These are phyloP conservation scores for Colletotrichum musicola DNA, from an alignment of 2,329 filamentous ascomycete species.

Conservation along the genomic window DNA sequence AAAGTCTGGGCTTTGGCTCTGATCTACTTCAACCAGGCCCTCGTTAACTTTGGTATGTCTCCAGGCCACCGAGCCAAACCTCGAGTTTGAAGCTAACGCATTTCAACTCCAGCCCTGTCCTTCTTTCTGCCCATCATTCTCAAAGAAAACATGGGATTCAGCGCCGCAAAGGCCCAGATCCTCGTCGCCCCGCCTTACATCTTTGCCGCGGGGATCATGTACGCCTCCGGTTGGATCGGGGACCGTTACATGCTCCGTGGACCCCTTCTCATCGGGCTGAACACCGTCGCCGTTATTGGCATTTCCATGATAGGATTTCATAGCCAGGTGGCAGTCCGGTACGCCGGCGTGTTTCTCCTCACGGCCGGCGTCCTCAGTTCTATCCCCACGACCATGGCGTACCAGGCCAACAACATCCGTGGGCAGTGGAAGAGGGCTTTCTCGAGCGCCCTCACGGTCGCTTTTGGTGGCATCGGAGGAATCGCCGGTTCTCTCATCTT, in stretches of 20 bases:
- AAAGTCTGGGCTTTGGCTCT: constrained; percentile 71
- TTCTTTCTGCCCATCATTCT: constrained; percentile 71
- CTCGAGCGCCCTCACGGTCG: constrained; percentile 37
- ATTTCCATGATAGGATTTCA: constrained; percentile 74
- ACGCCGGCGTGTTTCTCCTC: constrained; percentile 74
- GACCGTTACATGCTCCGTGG: constrained; percentile 75
- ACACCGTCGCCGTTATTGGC: constrained; percentile 71
- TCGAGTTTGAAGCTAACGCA: constrained; percentile 45
- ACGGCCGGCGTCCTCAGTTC: constrained; percentile 31
- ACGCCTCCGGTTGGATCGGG: constrained; percentile 72
- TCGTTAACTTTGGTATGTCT: constrained; percentile 33
- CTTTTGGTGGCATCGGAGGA: constrained; percentile 35
- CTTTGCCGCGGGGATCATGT: constrained; percentile 71
- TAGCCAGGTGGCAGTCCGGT: constrained; percentile 67
- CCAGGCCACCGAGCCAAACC: not conserved
- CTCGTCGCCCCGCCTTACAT: constrained; percentile 71
- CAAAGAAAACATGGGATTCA: constrained; percentile 46
- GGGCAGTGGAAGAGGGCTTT: constrained; percentile 41
- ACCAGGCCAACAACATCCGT: constrained; percentile 40
- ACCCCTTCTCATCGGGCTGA: constrained; percentile 73
- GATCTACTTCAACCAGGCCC: constrained; percentile 51
- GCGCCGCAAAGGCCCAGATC: constrained; percentile 58
- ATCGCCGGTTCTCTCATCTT: constrained; percentile 40
- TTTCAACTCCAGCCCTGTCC: constrained; percentile 58
- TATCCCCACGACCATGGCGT: constrained; percentile 34